Percentiles rank a stretch among this genome's conserved stretches.
Evolutionary conservation across 2,329 filamentous ascomycete genomes (phyloP).

Genomic region (Aspergillus uvarum): DNA sequence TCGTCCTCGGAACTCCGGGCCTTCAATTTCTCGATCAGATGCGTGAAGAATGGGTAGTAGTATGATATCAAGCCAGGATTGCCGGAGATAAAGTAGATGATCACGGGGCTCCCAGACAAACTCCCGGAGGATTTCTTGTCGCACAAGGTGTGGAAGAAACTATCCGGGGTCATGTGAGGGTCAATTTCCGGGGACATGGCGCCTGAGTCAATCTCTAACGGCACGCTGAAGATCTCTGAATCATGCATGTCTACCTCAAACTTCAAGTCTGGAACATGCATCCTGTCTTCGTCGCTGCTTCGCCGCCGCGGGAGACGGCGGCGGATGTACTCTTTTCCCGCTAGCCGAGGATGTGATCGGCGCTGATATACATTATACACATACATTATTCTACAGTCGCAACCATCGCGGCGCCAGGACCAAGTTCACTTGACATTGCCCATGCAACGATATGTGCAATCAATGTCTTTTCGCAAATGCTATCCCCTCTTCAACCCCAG

Average conservation of each 20-base stretch:
- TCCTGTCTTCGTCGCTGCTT: not conserved
- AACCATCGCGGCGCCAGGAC: not conserved
- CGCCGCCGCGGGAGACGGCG: not conserved
- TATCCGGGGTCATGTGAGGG: constrained; percentile 31
- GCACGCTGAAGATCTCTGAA: not conserved
- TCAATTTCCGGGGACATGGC: not conserved
- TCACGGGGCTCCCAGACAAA: constrained; percentile 15
- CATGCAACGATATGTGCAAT: constrained; percentile 7
- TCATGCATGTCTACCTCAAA: no score
- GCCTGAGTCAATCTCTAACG: not conserved
- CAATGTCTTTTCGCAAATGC: constrained; percentile 3
- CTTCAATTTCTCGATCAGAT: constrained; percentile 30
- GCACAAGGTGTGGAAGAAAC: constrained; percentile 31
- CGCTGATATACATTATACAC: no score
- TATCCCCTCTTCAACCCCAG: not conserved
- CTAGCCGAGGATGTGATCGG: not conserved
- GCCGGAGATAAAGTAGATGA: constrained; percentile 51
- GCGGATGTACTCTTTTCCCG: not conserved
- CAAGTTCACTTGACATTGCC: not conserved
- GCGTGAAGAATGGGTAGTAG: constrained; percentile 46
- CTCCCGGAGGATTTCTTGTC: not conserved
- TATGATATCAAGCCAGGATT: constrained; percentile 54
- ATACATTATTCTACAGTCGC: not conserved
- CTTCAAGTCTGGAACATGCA: not conserved
- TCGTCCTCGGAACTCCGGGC: not conserved